These are phyloP conservation scores for Alopecurus myosuroides DNA, from an alignment of 176 grass and related monocot genomes.

Conservation along the genomic window DNA sequence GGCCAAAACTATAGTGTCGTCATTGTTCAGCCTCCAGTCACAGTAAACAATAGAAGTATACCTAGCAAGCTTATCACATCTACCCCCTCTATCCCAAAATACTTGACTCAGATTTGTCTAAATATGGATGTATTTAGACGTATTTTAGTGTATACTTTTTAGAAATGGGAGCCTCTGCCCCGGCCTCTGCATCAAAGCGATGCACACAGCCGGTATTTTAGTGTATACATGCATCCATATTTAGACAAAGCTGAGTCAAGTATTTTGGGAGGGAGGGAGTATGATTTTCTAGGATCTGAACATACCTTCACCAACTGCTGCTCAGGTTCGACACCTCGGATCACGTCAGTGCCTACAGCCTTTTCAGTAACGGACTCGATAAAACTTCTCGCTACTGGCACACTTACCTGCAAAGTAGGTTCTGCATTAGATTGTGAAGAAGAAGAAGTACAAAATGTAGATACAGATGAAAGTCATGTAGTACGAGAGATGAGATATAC, in stretches of 20 bases:
- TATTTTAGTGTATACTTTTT: too few species aligned
- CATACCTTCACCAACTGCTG: conserved; percentile 96
- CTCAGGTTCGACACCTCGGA: conserved; percentile 77
- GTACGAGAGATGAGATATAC: conserved; percentile 42
- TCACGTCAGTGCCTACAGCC: conserved; percentile 66
- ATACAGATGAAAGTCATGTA: not conserved
- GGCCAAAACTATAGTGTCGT: not conserved
- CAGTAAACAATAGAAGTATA: not conserved
- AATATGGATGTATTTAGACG: too few species aligned
- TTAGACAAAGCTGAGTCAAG: too few species aligned
- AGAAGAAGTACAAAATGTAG: not conserved
- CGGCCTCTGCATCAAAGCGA: too few species aligned
- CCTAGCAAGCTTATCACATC: not conserved
- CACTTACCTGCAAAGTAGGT: conserved; percentile 63
- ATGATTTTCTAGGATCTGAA: not conserved
- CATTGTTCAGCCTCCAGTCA: not conserved
- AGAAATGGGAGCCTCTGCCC: too few species aligned
- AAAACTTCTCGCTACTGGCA: conserved; percentile 82
- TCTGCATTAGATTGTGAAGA: not conserved
- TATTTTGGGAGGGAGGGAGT: too few species aligned
- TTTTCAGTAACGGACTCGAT: conserved; percentile 83
- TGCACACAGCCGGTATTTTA: too few species aligned
- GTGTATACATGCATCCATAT: too few species aligned
- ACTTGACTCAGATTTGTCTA: too few species aligned
- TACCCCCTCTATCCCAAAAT: too few species aligned